A percentile compares a stretch with the other conserved stretches of the same genome.
Conservation (phyloP, 768 basidiomycete genomes). For the Mycena leptocephala region DNA sequence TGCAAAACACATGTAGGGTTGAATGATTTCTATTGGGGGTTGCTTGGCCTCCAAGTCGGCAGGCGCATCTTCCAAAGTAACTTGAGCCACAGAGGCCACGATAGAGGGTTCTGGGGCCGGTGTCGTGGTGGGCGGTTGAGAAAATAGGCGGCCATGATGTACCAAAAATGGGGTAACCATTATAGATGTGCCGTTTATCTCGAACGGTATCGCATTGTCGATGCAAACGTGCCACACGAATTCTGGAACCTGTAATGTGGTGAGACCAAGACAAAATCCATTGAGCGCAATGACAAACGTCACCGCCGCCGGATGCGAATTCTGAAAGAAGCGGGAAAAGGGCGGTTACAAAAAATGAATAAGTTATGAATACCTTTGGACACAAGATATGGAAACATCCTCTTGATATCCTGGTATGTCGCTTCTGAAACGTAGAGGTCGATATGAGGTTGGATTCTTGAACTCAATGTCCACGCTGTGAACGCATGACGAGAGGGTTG, state of each 20-base stretch:
- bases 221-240: slow-evolving; percentile 86
- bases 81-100: slow-evolving; percentile 46
- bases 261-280: no score
- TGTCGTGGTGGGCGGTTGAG: slow-evolving; percentile 45
- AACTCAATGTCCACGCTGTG: slow-evolving; percentile 81
- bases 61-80: slow-evolving; percentile 24
- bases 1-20: slow-evolving; percentile 79
- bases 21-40: slow-evolving; percentile 49
- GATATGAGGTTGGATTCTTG: slow-evolving; percentile 78
- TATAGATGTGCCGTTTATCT: slow-evolving; percentile 77
- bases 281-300: slow-evolving; percentile 59
- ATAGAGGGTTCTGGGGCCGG: slow-evolving; percentile 55
- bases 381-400: slow-evolving; percentile 88
- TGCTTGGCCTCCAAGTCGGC: background rate
- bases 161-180: slow-evolving; percentile 80
- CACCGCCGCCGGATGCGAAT: slow-evolving; percentile 86
- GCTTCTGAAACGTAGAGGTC: slow-evolving; percentile 80
- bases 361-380: slow-evolving; percentile 54
- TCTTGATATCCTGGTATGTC: slow-evolving; percentile 78
- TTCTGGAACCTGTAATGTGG: slow-evolving; percentile 76
- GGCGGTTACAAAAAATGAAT: background rate
- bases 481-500: slow-evolving; percentile 4
- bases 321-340: slow-evolving; percentile 51
- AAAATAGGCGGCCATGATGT: slow-evolving; percentile 82
- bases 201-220: slow-evolving; percentile 76